Base-by-base conservation (phyloP, 495 filamentous ascomycete species). In the Friedmanniomyces endolithicus region DNA sequence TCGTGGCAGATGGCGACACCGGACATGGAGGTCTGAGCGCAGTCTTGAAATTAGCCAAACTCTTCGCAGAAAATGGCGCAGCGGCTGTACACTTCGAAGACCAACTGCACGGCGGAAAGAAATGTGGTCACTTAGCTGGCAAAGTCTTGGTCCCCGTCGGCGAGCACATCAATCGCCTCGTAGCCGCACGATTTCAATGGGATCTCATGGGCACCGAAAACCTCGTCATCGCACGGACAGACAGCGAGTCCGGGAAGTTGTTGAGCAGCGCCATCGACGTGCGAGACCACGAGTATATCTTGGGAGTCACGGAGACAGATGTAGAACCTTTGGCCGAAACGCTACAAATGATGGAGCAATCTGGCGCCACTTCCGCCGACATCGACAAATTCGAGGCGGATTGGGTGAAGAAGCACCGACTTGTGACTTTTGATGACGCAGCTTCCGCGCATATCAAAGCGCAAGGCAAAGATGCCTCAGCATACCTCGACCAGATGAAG, bases 41-140 rank as follows among this genome's bases (percentile, higher is more conserved):
- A 2, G 92, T 98, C 7, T 75, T 96, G 64, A 98, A 98, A 74
- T 80, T 98, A 19, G 89, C 92, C 24, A 98, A 97, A 71, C 80
- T 98, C 12, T 98, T 98, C 62, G 92, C 94, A n/a, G 92, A 98
- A 70, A 94, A 94, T 61, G 92, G 92, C 40, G 92, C 94, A 0
- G 92, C 92, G 1, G 92, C 85, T 9, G 94, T 98, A 1, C 92
- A 98, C 67, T 94, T 98, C 63, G 92, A 98, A 68, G 92, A 98
- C 64, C 94, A 98, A 65, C 75, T 96, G 50, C 92, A 98, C 66
- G 92, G 92, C 23, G 92, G 92, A 37, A 98, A 98, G 77, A 98
- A 97, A 71, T 98, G 92, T 65, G 92, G 92, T 17, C 92, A 98
- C 73, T 76, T 98, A 55, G 90, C 92, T 1, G 92, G 92, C 57